Conservation (phyloP, 306 rosid genomes). For the Inga oerstediana region DNA sequence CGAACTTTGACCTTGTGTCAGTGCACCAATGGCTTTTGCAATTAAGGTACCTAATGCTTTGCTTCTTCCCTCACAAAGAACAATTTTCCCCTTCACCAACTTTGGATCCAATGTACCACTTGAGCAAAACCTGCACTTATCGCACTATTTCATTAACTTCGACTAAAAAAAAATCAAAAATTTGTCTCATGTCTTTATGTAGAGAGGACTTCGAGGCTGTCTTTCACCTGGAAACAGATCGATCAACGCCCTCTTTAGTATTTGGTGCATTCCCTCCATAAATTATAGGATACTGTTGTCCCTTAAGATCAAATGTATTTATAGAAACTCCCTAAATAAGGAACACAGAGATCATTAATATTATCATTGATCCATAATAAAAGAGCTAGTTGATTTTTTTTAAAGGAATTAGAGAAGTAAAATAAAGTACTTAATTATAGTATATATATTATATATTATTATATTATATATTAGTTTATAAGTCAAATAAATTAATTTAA, state of each 20-base stretch:
- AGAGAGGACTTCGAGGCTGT: background rate
- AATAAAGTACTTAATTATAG: no score
- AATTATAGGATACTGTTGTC: slow-evolving; percentile 5
- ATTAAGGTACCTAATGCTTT: background rate
- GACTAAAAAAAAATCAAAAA: background rate
- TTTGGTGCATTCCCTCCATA: slow-evolving; percentile 36
- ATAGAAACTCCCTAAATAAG: slow-evolving; percentile 31
- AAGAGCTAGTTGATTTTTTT: no score
- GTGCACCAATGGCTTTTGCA: slow-evolving; percentile 33
- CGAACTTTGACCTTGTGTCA: background rate
- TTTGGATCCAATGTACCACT: slow-evolving; percentile 11
- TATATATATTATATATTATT: no score
- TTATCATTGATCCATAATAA: no score
- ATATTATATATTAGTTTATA: no score
- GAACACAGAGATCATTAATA: background rate
- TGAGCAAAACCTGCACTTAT: background rate
- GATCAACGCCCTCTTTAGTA: background rate
- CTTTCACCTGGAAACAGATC: background rate
- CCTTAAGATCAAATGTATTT: slow-evolving; percentile 27
- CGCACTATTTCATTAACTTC: background rate
- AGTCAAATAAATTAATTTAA: no score
- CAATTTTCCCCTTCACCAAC: slow-evolving; percentile 43
- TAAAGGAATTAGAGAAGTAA: no score
- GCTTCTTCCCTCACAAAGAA: slow-evolving; percentile 31
- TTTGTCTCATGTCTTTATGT: background rate